Evolutionary conservation across 257 asterid genomes (phyloP), one percentile per base, ranked within the genome.

Genomic region (Thymus mandschuricus): DNA sequence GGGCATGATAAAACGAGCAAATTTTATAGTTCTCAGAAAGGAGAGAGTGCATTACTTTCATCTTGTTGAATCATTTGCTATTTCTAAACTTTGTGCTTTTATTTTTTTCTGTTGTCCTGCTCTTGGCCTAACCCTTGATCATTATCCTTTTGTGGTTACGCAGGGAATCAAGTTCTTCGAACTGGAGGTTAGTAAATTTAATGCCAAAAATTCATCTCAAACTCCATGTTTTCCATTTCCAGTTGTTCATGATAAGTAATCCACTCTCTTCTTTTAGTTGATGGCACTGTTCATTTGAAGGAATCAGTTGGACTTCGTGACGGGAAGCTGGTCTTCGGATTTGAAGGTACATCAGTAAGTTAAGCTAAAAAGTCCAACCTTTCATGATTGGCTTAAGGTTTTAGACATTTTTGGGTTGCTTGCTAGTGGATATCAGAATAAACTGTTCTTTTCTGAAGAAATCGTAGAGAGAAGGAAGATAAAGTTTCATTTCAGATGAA

Each of bases 81-180:
- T 61, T 60, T 57, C 12, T 63, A 41, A 41, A 52, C 49, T 38
- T 69, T 68, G 45, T 45, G 15, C 50, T 35, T 35, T 48, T 31
- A 30, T 21, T 21, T 21, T 21, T 60, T 60, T 46, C 70, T 59
- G 7, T 66, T 13, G 48, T 56, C 12, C 21, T 75, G 46, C 51
- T 60, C 43, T 64, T 72, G 43, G 21, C 60, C 60, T 61, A 3
- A 44, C 27, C 43, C 45, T 73, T 45, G 68, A 51, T 63, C 60
- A 72, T 27, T 69, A 38, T 21, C 45, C 10, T 41, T 76, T 61
- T 70, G 27, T 63, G 51, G 49, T 71, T 78, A 44, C 55, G 62
- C 93, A 94, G 99, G 99, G 99, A 81, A 85, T 94, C 89, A 94
- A 91, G 84, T 94, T 94, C 84, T 94, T 94, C 72, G 97, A 94